A percentile compares a stretch with the other conserved stretches of the same genome.
Evolutionary conservation across 2,329 filamentous ascomycete genomes (phyloP).

Genomic region (Alternaria sp.): DNA sequence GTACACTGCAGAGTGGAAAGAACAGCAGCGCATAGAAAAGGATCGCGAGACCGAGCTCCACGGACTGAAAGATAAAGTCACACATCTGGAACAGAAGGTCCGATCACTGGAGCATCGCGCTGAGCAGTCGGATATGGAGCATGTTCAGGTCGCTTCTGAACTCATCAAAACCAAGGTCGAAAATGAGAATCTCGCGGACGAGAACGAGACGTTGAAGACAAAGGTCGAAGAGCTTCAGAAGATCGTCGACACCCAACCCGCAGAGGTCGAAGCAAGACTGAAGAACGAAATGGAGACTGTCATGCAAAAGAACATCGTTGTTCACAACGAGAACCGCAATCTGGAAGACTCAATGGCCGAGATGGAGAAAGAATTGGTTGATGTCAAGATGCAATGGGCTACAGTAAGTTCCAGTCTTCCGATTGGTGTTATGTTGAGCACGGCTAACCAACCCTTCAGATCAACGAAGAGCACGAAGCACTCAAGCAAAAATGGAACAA

Average conservation of each 20-base stretch:
- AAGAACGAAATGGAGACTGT: conserved; percentile 87
- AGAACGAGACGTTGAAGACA: conserved; percentile 86
- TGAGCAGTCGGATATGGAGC: conserved; percentile 87
- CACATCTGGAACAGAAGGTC: conserved; percentile 76
- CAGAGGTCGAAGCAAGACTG: conserved; percentile 84
- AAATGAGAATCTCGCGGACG: conserved; percentile 87
- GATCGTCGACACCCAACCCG: conserved; percentile 88
- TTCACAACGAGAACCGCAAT: conserved; percentile 89
- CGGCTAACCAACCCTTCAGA: conserved; percentile 45
- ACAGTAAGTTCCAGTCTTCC: conserved; percentile 71
- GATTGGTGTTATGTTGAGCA: neutral
- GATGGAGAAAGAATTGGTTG: conserved; percentile 90
- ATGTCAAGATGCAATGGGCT: conserved; percentile 93
- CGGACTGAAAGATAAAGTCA: conserved; percentile 65
- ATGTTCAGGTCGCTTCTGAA: conserved; percentile 89
- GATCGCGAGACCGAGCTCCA: conserved; percentile 85
- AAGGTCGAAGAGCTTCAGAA: conserved; percentile 86
- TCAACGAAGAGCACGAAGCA: conserved; percentile 58
- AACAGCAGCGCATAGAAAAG: conserved; percentile 82
- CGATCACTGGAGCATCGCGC: conserved; percentile 86
- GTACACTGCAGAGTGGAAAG: conserved; percentile 91
- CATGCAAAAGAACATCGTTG: conserved; percentile 90
- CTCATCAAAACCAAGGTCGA: conserved; percentile 92
- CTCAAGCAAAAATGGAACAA: conserved; percentile 61
- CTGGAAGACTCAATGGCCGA: conserved; percentile 91